Percentiles rank a stretch among this genome's conserved stretches.
These are phyloP conservation scores for Colletotrichum tofieldiae DNA, from an alignment of 2,329 filamentous ascomycete species.

Conservation along the genomic window DNA sequence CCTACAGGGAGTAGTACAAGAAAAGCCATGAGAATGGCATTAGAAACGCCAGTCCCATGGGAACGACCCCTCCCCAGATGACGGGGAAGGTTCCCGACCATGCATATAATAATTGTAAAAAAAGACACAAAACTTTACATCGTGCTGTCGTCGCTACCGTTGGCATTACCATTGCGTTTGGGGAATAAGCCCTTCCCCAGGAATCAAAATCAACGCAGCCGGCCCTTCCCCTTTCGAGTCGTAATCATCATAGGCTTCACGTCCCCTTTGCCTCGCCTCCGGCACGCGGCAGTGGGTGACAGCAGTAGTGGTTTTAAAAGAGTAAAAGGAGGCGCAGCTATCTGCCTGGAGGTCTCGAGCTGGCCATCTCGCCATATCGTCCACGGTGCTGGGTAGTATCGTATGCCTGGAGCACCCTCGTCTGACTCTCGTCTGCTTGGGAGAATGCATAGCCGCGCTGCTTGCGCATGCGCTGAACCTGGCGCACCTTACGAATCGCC, in stretches of 20 bases:
- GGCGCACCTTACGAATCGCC: conserved; percentile 96
- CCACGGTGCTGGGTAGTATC: conserved; percentile 95
- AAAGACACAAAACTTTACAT: conserved; percentile 40
- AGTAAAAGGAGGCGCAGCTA: conserved; percentile 1
- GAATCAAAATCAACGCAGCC: conserved; percentile 38
- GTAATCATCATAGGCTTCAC: conserved; percentile 39
- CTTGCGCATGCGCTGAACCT: conserved; percentile 99
- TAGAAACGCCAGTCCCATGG: conserved; percentile 33
- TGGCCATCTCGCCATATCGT: conserved; percentile 94
- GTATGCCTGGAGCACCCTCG: conserved; percentile 94
- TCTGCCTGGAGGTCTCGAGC: conserved; percentile 53
- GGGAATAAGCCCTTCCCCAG: conserved; percentile 23
- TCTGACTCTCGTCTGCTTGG: conserved; percentile 96
- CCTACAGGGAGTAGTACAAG: conserved; percentile 3
- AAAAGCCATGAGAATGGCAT: conserved; percentile 8
- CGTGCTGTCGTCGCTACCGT: conserved; percentile 41
- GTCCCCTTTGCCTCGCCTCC: background rate
- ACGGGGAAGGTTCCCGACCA: conserved; percentile 21
- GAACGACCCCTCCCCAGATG: conserved; percentile 2
- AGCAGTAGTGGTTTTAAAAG: background rate
- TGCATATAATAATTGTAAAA: conserved; percentile 41
- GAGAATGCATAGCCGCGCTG: conserved; percentile 98
- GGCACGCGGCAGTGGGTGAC: background rate
- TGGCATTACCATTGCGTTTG: conserved; percentile 42
- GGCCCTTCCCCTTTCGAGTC: conserved; percentile 36